These are phyloP conservation scores for Colletotrichum spinosum DNA, from an alignment of 2,329 filamentous ascomycete species.

Conservation along the genomic window DNA sequence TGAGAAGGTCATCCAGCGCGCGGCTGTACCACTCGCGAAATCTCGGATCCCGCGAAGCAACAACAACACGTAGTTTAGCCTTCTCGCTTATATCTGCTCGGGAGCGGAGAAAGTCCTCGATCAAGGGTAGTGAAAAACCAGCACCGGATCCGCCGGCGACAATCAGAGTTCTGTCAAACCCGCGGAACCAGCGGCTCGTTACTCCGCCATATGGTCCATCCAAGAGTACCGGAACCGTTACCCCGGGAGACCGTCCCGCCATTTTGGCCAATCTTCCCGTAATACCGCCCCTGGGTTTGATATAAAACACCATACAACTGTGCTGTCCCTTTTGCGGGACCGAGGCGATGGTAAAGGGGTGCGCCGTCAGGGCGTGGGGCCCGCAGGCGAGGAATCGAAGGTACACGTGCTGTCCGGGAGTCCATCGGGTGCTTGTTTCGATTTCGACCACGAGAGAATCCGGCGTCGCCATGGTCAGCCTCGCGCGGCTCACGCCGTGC, in stretches of 20 bases:
- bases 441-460: slow-evolving; percentile 53
- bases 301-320: slow-evolving; percentile 63
- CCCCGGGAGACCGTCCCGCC: slow-evolving; percentile 50
- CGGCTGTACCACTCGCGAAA: slow-evolving; percentile 31
- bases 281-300: slow-evolving; percentile 61
- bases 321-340: slow-evolving; percentile 46
- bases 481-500: slow-evolving; percentile 14
- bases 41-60: slow-evolving; percentile 21
- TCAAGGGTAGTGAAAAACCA: slow-evolving; percentile 61
- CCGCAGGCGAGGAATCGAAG: slow-evolving; percentile 62
- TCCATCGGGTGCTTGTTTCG: slow-evolving; percentile 58
- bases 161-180: slow-evolving; percentile 58
- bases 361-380: slow-evolving; percentile 56
- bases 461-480: slow-evolving; percentile 40
- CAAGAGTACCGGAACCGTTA: slow-evolving; percentile 58
- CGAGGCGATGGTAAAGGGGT: slow-evolving; percentile 69
- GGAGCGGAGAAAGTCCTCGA: slow-evolving; percentile 51
- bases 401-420: slow-evolving; percentile 66
- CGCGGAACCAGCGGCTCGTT: slow-evolving; percentile 47
- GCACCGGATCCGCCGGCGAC: slow-evolving; percentile 68
- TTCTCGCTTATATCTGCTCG: slow-evolving; percentile 2
- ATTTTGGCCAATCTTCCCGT: slow-evolving; percentile 58
- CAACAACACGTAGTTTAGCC: slow-evolving; percentile 26
- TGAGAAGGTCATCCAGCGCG: slow-evolving; percentile 7
- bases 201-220: slow-evolving; percentile 71